These are phyloP conservation scores for Globisporangium uncinulatum DNA, from an alignment of 352 stramenopile species.

Conservation along the genomic window DNA sequence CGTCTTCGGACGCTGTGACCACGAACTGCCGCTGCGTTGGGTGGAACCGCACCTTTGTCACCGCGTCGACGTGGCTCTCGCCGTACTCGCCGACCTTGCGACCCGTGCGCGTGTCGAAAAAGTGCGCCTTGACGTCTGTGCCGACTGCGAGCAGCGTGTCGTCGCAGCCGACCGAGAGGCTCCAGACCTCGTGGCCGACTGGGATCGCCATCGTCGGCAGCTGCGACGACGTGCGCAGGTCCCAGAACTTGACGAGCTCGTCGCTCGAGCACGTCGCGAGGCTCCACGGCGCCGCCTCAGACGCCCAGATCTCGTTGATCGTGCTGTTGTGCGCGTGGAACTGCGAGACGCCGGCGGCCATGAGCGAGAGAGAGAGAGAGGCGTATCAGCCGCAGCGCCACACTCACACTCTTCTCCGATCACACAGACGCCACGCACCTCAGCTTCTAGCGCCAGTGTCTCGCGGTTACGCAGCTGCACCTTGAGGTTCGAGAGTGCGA, in stretches of 20 bases:
- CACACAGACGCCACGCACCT: constrained; percentile 18
- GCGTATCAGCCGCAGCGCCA: neutral
- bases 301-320: constrained; percentile 82
- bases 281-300: constrained; percentile 46
- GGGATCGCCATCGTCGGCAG: constrained; percentile 56
- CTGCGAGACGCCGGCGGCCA: constrained; percentile 8
- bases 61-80: constrained; percentile 85
- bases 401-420: neutral
- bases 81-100: constrained; percentile 70
- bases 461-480: constrained; percentile 69
- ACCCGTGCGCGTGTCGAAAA: constrained; percentile 74
- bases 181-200: constrained; percentile 74
- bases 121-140: constrained; percentile 73
- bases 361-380: neutral
- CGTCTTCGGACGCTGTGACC: constrained; percentile 88
- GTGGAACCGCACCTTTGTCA: constrained; percentile 87
- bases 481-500: constrained; percentile 63
- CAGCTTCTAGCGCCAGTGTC: constrained; percentile 50
- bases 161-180: constrained; percentile 60
- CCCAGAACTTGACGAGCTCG: constrained; percentile 83
- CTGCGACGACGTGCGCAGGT: constrained; percentile 39
- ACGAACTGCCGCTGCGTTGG: constrained; percentile 70
- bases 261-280: constrained; percentile 83
- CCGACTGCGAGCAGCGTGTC: constrained; percentile 72
- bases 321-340: constrained; percentile 73